Evolutionary conservation across 495 filamentous ascomycete genomes (phyloP).

Genomic region (Penicillium lagena): DNA sequence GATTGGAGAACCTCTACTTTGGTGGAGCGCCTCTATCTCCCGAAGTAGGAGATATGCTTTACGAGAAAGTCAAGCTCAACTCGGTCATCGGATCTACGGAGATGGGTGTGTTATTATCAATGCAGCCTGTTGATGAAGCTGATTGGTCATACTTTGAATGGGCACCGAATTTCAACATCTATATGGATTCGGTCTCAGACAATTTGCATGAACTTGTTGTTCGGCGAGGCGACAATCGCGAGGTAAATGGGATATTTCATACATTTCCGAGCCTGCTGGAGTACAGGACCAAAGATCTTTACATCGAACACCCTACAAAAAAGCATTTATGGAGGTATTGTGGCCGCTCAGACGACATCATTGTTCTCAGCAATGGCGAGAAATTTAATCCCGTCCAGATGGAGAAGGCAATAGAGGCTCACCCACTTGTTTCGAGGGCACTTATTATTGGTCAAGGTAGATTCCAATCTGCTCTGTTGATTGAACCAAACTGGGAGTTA

Average conservation of each 20-base stretch:
- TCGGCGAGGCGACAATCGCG: slow-evolving; percentile 1
- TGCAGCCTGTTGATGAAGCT: slow-evolving; percentile 24
- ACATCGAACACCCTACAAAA: slow-evolving; percentile 28
- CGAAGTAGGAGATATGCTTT: slow-evolving; percentile 9
- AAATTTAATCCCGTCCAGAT: slow-evolving; percentile 36
- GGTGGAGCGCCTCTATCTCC: slow-evolving; percentile 16
- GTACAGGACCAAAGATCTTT: slow-evolving; percentile 54
- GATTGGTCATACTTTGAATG: slow-evolving; percentile 50
- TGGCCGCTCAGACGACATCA: slow-evolving; percentile 34
- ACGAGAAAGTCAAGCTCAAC: slow-evolving; percentile 6
- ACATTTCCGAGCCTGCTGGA: slow-evolving; percentile 46
- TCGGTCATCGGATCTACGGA: slow-evolving; percentile 12
- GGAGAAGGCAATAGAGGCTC: slow-evolving; percentile 23
- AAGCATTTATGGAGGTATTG: slow-evolving; percentile 23
- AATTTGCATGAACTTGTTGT: slow-evolving; percentile 37
- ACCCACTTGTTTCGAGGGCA: slow-evolving; percentile 20
- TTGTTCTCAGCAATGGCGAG: slow-evolving; percentile 36
- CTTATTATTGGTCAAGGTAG: slow-evolving; percentile 28
- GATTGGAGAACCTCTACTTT: slow-evolving; percentile 10
- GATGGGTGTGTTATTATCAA: slow-evolving; percentile 11
- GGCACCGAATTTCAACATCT: slow-evolving; percentile 37
- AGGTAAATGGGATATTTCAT: slow-evolving; percentile 46
- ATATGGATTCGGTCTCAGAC: slow-evolving; percentile 32
- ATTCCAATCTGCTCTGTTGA: slow-evolving; percentile 27
- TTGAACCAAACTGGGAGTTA: slow-evolving; percentile 21